phyloP scores from a whole-genome alignment of 73 alveolate species.

The Tetrahymena malaccensis region DNA sequence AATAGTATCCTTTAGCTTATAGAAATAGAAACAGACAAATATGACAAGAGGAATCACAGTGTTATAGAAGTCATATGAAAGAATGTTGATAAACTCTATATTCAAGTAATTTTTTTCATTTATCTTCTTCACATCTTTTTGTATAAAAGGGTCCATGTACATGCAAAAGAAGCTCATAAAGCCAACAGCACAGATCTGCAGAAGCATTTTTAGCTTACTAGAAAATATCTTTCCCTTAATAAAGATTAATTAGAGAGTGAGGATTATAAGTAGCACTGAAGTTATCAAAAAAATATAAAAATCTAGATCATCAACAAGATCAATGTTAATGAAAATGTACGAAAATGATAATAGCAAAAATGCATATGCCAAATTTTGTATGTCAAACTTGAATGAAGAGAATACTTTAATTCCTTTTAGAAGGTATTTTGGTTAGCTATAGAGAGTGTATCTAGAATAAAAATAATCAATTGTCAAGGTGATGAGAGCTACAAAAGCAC shows the following conservation, averaged over 20 bases:
- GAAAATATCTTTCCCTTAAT: not conserved
- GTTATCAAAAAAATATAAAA: not conserved
- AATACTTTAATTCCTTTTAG: not conserved
- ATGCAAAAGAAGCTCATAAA: not conserved
- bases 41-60: not conserved
- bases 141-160: not conserved
- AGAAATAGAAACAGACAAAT: not conserved
- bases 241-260: not conserved
- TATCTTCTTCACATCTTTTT: not conserved
- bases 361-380: not conserved
- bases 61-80: not conserved
- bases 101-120: not conserved
- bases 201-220: not conserved
- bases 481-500: not conserved
- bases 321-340: not conserved
- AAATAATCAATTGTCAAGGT: not conserved
- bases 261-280: not conserved
- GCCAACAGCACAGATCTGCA: not conserved
- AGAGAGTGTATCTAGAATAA: not conserved
- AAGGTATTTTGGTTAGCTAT: not conserved
- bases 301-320: not conserved
- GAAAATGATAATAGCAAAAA: not conserved
- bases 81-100: not conserved
- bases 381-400: not conserved
- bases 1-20: not conserved